These are phyloP conservation scores for Nicotiana knightiana DNA, from an alignment of 257 asterid genomes.

Conservation along the genomic window DNA sequence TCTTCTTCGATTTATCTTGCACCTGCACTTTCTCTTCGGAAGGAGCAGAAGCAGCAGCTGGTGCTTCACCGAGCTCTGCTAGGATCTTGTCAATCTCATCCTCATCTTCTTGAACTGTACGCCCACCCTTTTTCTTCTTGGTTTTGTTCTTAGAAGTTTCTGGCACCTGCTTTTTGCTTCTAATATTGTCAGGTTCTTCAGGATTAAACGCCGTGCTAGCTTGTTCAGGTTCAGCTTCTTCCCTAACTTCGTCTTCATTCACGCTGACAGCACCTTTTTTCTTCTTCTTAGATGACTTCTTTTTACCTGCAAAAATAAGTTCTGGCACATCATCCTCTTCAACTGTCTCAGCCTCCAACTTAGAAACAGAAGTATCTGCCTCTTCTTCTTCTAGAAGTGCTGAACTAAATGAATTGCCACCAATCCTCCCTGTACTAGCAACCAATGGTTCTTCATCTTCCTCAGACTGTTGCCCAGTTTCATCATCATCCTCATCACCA, in stretches of 20 bases:
- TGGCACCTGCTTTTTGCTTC: constrained; percentile 15
- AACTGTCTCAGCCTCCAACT: constrained; percentile 27
- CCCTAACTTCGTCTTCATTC: constrained; percentile 27
- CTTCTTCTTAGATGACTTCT: constrained; percentile 81
- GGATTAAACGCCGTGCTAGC: background rate
- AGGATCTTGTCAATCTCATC: constrained; percentile 13
- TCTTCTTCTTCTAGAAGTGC: constrained; percentile 31
- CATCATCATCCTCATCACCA: constrained; percentile 25
- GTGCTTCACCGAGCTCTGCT: constrained; percentile 11
- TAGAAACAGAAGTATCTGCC: constrained; percentile 35
- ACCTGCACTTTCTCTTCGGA: constrained; percentile 2
- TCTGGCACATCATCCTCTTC: constrained; percentile 41
- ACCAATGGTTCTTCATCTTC: constrained; percentile 37
- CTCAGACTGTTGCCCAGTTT: constrained; percentile 36
- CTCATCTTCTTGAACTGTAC: constrained; percentile 16
- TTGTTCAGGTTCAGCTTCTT: constrained; percentile 29
- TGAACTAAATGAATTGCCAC: background rate
- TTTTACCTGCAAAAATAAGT: constrained; percentile 67
- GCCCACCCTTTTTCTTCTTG: constrained; percentile 10
- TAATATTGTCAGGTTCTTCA: constrained; percentile 23
- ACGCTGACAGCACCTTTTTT: constrained; percentile 28
- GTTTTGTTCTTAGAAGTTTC: background rate
- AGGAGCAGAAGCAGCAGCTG: background rate
- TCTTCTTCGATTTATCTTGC: constrained; percentile 12
- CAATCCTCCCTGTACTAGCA: constrained; percentile 50